Base-by-base conservation (phyloP, 2,329 filamentous ascomycete species). In the Aaosphaeria arxii region DNA sequence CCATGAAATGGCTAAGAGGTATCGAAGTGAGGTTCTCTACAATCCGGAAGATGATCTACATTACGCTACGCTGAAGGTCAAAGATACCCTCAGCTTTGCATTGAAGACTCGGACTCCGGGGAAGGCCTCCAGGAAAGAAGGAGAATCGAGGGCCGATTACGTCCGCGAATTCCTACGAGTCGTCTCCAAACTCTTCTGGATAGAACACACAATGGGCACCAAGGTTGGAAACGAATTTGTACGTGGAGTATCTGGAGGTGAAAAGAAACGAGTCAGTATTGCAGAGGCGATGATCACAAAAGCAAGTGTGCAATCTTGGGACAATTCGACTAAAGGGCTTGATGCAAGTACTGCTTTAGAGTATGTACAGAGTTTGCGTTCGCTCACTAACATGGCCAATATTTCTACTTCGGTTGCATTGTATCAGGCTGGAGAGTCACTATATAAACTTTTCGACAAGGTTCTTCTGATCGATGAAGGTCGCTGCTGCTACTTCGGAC, bases 41-140 rank as follows among this genome's bases (percentile, higher is more conserved):
- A 90, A 89, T 56, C 85, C 89, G 11, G 88, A 92, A 70, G 83
- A 86, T 30, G 87, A 90, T 63, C 77, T 86, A 30, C 88, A 91
- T 63, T 91, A 90, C 54, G 84, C 88, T 0, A 85, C 88, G n/a
- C 72, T 94, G 24, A 89, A 85, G 0, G 87, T 91, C 7, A 83
- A 85, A 1, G 79, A 89, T 54, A 92, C 88, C 0, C 74, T 92
- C 0, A 77, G 82, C 44, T 91, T 91, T 62, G 88, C 88, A 0
- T 78, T 88, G 1, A 80, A 84, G 44, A 83, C 84, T 1, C 77
- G 86, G 44, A 87, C 87, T 0, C 87, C 87, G 0, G 80, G 82
- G 1, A 80, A 85, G 45, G 69, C 71, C 11, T 80, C 78, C 5
- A 75, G 85, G 2, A 77, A 86, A 30, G 75, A 82, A 7, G 84